phyloP scores from a whole-genome alignment of 2,329 filamentous ascomycete genomes.

The Paracoccidioides brasiliensis region DNA sequence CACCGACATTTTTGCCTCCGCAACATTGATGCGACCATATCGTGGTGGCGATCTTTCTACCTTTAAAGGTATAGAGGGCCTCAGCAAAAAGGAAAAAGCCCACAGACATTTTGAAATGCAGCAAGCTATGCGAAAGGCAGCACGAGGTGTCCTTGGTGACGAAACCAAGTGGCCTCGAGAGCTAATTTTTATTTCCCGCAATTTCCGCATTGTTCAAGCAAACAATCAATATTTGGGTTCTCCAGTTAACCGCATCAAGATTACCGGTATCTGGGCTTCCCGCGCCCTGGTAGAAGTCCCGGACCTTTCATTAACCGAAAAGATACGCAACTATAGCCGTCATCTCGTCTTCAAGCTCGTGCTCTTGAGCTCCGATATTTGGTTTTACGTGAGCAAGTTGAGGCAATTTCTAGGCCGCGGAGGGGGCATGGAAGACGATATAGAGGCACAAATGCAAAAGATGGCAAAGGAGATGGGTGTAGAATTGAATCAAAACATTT shows the following conservation, averaged over 20 bases:
- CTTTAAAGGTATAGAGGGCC: slow-evolving; percentile 40
- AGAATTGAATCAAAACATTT: slow-evolving; percentile 76
- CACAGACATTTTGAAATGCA: slow-evolving; percentile 66
- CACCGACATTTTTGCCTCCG: slow-evolving; percentile 80
- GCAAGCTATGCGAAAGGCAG: slow-evolving; percentile 53
- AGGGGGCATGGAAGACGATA: slow-evolving; percentile 83
- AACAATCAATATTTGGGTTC: slow-evolving; percentile 86
- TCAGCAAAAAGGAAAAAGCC: slow-evolving; percentile 41
- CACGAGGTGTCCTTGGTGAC: slow-evolving; percentile 70
- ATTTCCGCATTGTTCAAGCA: slow-evolving; percentile 82
- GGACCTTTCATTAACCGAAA: slow-evolving; percentile 48
- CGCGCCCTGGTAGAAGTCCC: slow-evolving; percentile 65
- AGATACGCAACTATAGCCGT: slow-evolving; percentile 55
- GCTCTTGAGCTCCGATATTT: slow-evolving; percentile 60
- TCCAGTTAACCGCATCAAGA: slow-evolving; percentile 83
- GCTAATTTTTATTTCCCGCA: slow-evolving; percentile 81
- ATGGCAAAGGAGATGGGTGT: slow-evolving; percentile 88
- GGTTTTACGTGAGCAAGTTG: slow-evolving; percentile 70
- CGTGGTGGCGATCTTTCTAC: slow-evolving; percentile 65
- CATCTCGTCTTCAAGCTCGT: slow-evolving; percentile 76
- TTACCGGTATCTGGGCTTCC: slow-evolving; percentile 82
- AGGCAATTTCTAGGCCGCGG: slow-evolving; percentile 65
- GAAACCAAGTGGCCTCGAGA: slow-evolving; percentile 83
- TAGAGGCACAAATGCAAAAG: slow-evolving; percentile 73
- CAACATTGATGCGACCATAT: slow-evolving; percentile 82